Evolutionary conservation across 352 stramenopile species (phyloP).

Genomic region (Globisporangium canariense): DNA sequence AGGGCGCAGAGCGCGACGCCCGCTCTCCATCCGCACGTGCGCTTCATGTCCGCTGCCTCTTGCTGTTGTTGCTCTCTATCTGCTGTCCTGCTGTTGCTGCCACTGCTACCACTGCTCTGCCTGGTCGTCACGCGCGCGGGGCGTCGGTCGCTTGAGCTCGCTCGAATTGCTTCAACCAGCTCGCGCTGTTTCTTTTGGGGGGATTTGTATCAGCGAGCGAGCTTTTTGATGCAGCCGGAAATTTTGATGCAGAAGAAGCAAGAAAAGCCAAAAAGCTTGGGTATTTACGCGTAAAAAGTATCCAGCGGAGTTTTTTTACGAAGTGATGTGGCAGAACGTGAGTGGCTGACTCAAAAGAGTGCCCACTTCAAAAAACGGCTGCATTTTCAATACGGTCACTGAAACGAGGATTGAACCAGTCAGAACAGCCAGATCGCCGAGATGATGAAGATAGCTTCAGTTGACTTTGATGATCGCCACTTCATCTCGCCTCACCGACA

Average conservation of each 20-base stretch:
- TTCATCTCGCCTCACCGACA: no score
- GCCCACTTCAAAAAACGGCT: not conserved
- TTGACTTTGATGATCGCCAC: no score
- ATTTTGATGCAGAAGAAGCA: not conserved
- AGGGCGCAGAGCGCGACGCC: slow-evolving; percentile 16
- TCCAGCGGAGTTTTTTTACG: not conserved
- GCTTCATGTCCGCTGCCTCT: not conserved
- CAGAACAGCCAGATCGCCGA: no score
- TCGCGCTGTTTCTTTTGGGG: not conserved
- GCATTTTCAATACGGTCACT: not conserved
- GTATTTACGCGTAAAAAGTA: slow-evolving; percentile 7
- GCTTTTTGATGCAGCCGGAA: not conserved
- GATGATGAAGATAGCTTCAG: no score
- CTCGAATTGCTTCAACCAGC: slow-evolving; percentile 8
- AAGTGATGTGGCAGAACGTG: slow-evolving; percentile 1
- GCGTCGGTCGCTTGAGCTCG: not conserved
- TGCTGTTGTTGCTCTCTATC: not conserved
- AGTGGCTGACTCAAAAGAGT: not conserved
- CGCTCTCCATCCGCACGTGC: slow-evolving; percentile 5
- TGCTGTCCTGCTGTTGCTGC: not conserved
- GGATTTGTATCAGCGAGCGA: not conserved
- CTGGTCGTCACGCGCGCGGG: not conserved
- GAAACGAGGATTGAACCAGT: no score
- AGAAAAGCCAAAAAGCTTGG: not conserved
- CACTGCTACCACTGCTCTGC: not conserved